These are phyloP conservation scores for Musa itinerans DNA, from an alignment of 176 grass and related monocot genomes.

Conservation along the genomic window DNA sequence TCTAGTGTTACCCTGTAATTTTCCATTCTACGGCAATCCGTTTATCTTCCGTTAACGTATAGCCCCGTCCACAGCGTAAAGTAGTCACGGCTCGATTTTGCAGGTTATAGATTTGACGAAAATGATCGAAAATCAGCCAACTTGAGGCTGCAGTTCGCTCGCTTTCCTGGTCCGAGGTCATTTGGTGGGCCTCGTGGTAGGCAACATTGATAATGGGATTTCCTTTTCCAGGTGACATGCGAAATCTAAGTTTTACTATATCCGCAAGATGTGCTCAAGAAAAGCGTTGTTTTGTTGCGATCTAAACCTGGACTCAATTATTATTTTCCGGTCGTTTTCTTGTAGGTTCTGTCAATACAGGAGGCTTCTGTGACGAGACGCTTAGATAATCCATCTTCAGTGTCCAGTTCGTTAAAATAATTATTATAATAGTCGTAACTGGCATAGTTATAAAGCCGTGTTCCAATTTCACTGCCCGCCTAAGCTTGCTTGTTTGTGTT, in stretches of 20 bases:
- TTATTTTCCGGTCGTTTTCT: conserved; percentile 23
- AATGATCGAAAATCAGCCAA: conserved; percentile 91
- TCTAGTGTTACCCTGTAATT: not conserved
- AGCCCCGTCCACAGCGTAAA: conserved; percentile 12
- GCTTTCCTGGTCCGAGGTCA: conserved; percentile 92
- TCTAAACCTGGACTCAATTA: not conserved
- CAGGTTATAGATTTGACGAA: conserved; percentile 99
- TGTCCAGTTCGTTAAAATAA: not conserved
- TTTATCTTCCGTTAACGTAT: not conserved
- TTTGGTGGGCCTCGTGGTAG: conserved; percentile 67
- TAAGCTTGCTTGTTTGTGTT: not conserved
- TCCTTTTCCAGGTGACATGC: conserved; percentile 29
- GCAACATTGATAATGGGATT: conserved; percentile 44
- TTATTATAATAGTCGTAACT: not conserved
- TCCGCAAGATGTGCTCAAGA: conserved; percentile 2
- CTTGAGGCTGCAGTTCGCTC: conserved; percentile 96
- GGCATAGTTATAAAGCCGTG: not conserved
- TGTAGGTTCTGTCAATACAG: conserved; percentile 28
- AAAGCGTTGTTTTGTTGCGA: not conserved
- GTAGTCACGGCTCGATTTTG: conserved; percentile 70
- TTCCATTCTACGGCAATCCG: not conserved
- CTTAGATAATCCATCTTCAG: not conserved
- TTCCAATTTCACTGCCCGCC: not conserved
- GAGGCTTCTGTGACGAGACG: conserved; percentile 1
- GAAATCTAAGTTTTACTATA: conserved; percentile 13